Conservation (phyloP, 306 rosid genomes). For the Rubus idaeus region DNA sequence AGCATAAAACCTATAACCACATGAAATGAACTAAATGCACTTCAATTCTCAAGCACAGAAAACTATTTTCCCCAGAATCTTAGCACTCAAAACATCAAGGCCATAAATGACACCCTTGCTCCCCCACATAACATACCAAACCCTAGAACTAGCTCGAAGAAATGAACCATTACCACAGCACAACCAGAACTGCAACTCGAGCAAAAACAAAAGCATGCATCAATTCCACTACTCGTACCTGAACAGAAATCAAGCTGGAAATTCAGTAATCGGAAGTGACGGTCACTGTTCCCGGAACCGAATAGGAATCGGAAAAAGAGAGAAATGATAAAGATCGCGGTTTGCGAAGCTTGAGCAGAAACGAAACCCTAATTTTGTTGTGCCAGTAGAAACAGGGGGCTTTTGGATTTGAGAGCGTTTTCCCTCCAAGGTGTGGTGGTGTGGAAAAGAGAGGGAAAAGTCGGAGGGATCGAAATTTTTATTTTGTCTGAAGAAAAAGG, state of each 20-base stretch:
- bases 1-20: not conserved
- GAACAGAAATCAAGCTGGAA: slow-evolving; percentile 21
- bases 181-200: slow-evolving; percentile 9
- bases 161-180: not conserved
- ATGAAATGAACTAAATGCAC: slow-evolving; percentile 27
- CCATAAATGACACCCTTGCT: slow-evolving; percentile 3
- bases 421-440: slow-evolving; percentile 67
- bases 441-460: slow-evolving; percentile 87
- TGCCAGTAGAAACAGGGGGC: slow-evolving; percentile 26
- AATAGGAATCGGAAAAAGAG: slow-evolving; percentile 17
- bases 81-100: slow-evolving; percentile 12
- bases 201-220: slow-evolving; percentile 10
- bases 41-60: slow-evolving; percentile 1
- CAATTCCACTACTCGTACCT: slow-evolving; percentile 31
- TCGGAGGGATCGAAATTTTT: slow-evolving; percentile 44
- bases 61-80: slow-evolving; percentile 6
- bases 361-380: slow-evolving; percentile 56
- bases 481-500: slow-evolving; percentile 39
- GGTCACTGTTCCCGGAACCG: slow-evolving; percentile 6
- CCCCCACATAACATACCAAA: slow-evolving; percentile 13
- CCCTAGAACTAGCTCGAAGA: slow-evolving; percentile 35
- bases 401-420: slow-evolving; percentile 36
- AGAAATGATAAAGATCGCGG: slow-evolving; percentile 5
- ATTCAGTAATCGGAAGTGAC: slow-evolving; percentile 12
- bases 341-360: slow-evolving; percentile 25